A percentile compares a stretch with the other conserved stretches of the same genome.
These are phyloP conservation scores for Hirschfeldia incana DNA, from an alignment of 345 rosid species.

Conservation along the genomic window DNA sequence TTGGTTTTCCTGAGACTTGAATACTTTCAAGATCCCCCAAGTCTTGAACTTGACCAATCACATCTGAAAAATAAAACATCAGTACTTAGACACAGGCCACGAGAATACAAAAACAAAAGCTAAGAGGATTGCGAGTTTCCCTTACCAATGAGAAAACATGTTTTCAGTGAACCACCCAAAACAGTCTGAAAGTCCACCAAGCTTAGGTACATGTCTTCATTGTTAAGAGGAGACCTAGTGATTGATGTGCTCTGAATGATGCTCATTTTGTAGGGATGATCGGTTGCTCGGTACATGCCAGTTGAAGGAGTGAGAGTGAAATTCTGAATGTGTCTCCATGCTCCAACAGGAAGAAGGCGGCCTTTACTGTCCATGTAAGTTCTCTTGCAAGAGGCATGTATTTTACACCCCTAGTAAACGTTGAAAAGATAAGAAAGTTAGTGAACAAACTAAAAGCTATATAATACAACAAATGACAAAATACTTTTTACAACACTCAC, in stretches of 20 bases:
- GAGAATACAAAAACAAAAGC: background rate
- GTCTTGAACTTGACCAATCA: background rate
- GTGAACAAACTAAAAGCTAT: too few species aligned
- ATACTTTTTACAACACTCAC: background rate
- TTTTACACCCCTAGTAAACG: too few species aligned
- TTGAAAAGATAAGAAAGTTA: too few species aligned
- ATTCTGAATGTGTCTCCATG: background rate
- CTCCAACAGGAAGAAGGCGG: background rate
- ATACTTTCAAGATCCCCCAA: background rate
- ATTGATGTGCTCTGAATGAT: background rate
- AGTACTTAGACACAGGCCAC: background rate
- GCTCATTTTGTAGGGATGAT: too few species aligned
- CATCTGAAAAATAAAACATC: background rate
- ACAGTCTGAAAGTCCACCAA: too few species aligned
- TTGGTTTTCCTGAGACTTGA: background rate
- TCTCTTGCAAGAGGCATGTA: too few species aligned
- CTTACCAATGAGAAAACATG: background rate
- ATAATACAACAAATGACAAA: background rate
- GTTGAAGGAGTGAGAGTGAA: background rate
- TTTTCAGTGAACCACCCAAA: background rate
- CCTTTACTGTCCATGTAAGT: background rate
- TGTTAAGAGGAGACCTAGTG: background rate
- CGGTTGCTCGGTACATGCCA: background rate
- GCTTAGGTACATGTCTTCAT: background rate
- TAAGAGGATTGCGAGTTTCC: background rate